Percentiles rank a stretch among this genome's conserved stretches.
phyloP scores from a whole-genome alignment of 192 early-diverging fungal species.

The Backusella tarrabulga region DNA sequence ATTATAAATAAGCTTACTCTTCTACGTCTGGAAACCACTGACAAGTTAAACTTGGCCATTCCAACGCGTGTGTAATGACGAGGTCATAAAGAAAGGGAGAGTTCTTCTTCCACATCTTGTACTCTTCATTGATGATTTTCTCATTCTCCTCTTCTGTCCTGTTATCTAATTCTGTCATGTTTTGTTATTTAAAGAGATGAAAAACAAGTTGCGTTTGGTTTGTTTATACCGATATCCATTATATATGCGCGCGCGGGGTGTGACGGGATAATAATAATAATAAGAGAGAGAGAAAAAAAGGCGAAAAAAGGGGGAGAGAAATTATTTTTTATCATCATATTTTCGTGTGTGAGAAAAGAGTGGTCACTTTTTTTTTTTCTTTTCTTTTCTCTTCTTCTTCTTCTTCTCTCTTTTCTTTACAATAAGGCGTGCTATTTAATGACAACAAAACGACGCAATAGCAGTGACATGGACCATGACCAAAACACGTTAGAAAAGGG shows the following conservation, averaged over 20 bases:
- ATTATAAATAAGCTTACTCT: constrained; percentile 59
- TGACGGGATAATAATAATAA: neutral
- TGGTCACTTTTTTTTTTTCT: neutral
- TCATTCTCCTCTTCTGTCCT: constrained; percentile 49
- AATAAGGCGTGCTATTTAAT: neutral
- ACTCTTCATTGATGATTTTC: constrained; percentile 93
- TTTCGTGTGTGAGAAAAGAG: neutral
- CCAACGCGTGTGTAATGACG: constrained; percentile 93
- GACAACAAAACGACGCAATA: neutral
- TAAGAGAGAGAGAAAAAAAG: neutral
- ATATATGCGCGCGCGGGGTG: neutral
- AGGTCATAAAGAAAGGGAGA: constrained; percentile 98
- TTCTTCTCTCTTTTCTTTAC: neutral
- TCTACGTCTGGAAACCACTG: constrained; percentile 99
- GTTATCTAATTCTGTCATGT: constrained; percentile 4
- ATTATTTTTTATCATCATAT: neutral
- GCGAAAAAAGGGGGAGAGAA: neutral
- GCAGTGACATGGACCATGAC: neutral
- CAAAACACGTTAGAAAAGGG: neutral
- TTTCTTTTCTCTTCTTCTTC: neutral
- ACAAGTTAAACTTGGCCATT: constrained; percentile 96
- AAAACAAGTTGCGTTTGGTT: neutral
- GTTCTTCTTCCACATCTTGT: constrained; percentile 99
- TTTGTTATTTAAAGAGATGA: neutral
- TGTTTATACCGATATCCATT: neutral